Evolutionary conservation across 2,329 filamentous ascomycete species (phyloP).

Genomic region (Cordyceps cicadae): DNA sequence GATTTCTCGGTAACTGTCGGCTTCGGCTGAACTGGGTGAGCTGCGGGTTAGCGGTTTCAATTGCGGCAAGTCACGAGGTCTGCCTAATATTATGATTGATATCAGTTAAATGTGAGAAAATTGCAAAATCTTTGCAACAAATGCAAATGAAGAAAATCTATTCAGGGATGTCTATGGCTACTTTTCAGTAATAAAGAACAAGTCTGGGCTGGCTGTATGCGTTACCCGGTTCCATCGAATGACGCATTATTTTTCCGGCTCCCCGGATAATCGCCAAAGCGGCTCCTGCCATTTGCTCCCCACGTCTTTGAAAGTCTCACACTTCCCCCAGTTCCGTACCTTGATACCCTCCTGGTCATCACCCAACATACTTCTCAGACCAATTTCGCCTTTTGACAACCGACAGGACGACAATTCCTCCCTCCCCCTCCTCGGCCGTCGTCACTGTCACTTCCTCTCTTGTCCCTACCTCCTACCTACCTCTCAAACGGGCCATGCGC

Average conservation of each 20-base stretch:
- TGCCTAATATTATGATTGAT: neutral
- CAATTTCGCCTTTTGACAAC: slow-evolving; percentile 1
- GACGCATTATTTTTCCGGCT: slow-evolving; percentile 11
- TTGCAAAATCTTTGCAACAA: neutral
- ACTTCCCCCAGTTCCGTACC: neutral
- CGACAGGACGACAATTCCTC: neutral
- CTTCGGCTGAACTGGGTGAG: neutral
- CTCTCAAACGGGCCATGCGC: neutral
- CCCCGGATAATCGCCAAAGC: slow-evolving; percentile 10
- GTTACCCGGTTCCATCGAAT: slow-evolving; percentile 9
- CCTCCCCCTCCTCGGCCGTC: neutral
- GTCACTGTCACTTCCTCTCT: neutral
- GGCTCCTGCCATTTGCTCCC: slow-evolving; percentile 6
- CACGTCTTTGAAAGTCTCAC: neutral
- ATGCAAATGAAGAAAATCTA: neutral
- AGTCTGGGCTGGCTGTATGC: neutral
- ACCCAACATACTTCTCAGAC: slow-evolving; percentile 1
- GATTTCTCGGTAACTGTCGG: slow-evolving; percentile 11
- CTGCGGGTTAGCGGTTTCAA: neutral
- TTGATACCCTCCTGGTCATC: neutral
- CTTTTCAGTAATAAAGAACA: neutral
- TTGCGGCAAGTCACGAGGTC: neutral
- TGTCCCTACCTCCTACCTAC: neutral
- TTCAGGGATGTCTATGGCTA: neutral
- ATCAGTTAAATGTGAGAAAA: neutral